A percentile compares a stretch with the other conserved stretches of the same genome.
Evolutionary conservation across 2,329 filamentous ascomycete genomes (phyloP).

Genomic region (Ophiognomonia clavigignenti-juglandacearum): DNA sequence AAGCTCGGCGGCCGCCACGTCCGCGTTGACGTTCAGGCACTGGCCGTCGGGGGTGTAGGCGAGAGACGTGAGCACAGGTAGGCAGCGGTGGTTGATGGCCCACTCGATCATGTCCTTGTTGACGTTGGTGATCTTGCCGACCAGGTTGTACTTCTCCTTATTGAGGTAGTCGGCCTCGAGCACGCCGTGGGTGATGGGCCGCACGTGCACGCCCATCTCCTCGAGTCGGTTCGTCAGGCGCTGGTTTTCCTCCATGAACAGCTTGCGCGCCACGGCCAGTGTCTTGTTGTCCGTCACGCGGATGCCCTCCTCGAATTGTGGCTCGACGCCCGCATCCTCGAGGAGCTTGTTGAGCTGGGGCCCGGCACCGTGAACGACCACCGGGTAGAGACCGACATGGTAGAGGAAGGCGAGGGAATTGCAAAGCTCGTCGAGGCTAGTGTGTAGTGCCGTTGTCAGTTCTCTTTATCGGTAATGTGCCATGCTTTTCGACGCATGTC

Average conservation of each 20-base stretch:
- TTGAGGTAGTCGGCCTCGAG: conserved; percentile 93
- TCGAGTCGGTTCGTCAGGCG: conserved; percentile 88
- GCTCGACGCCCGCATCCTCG: conserved; percentile 86
- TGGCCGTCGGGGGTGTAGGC: conserved; percentile 88
- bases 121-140: conserved; percentile 91
- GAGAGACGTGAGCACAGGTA: conserved; percentile 94
- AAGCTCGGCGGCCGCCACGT: conserved; percentile 91
- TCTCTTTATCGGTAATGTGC: too few relatives aligned
- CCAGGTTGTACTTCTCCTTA: conserved; percentile 92
- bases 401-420: conserved; percentile 86
- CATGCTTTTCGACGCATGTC: too few relatives aligned
- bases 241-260: conserved; percentile 94
- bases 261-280: conserved; percentile 79
- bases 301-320: conserved; percentile 94
- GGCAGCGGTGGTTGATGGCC: conserved; percentile 83
- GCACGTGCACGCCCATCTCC: conserved; percentile 80
- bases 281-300: conserved; percentile 95
- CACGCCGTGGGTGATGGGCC: conserved; percentile 84
- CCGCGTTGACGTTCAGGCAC: conserved; percentile 95
- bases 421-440: conserved; percentile 76
- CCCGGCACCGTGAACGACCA: conserved; percentile 92
- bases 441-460: conserved; percentile 1
- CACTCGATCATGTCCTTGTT: conserved; percentile 87
- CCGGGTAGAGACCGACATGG: conserved; percentile 89
- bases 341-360: conserved; percentile 92